phyloP scores from a whole-genome alignment of 768 basidiomycete species.

The Plicaturopsis crispa region DNA sequence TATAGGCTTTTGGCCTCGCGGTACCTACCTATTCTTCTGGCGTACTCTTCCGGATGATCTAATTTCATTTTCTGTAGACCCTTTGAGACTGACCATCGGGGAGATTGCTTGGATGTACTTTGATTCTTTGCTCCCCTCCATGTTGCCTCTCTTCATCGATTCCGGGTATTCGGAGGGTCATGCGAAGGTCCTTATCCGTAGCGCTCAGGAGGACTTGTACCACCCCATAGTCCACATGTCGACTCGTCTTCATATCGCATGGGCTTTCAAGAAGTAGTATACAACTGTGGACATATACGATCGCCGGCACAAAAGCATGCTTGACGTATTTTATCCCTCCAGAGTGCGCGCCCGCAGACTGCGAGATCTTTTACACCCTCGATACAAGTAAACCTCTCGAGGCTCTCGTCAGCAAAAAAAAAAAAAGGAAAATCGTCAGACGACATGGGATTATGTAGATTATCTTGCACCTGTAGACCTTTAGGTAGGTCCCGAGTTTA shows the following conservation, averaged over 20 bases:
- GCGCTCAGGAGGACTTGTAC: conserved; percentile 62
- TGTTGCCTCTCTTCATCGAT: conserved; percentile 52
- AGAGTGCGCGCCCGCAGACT: too few relatives aligned
- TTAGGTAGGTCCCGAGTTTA: too few relatives aligned
- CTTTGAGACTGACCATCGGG: conserved; percentile 51
- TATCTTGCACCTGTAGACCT: too few relatives aligned
- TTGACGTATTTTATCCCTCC: too few relatives aligned
- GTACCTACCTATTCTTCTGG: conserved; percentile 22
- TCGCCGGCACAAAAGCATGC: too few relatives aligned
- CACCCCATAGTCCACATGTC: conserved; percentile 45
- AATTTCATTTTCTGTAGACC: conserved; percentile 30
- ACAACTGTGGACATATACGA: too few relatives aligned
- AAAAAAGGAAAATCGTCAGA: too few relatives aligned
- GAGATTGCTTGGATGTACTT: conserved; percentile 72
- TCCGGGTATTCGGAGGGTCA: conserved; percentile 44
- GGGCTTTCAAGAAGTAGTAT: conserved; percentile 32
- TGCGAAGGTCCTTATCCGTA: conserved; percentile 48
- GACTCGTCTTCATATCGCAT: conserved; percentile 49
- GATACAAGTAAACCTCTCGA: too few relatives aligned
- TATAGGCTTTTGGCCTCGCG: conserved; percentile 63
- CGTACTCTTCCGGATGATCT: conserved; percentile 5
- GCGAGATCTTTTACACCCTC: too few relatives aligned
- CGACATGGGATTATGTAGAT: too few relatives aligned
- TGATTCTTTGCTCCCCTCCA: conserved; percentile 55
- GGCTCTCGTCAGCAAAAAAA: too few relatives aligned